Evolutionary conservation across 2,329 filamentous ascomycete genomes (phyloP), one percentile per base, ranked within the genome.

Genomic region (Penicillium sp.): DNA sequence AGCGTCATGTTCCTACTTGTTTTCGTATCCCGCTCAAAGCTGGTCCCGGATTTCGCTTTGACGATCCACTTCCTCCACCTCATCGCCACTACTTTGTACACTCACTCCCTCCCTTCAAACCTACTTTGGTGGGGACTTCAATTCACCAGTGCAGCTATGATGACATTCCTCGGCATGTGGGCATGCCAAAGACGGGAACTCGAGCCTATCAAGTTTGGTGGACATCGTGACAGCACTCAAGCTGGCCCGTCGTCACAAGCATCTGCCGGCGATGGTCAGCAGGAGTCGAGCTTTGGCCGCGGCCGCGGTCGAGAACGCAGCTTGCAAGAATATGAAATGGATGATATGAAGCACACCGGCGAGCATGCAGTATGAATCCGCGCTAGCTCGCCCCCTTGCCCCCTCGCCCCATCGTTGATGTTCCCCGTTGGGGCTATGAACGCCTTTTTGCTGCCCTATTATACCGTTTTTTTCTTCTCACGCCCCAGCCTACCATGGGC

Each of bases 21-120:
- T 53, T 81, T 97, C 57, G 86, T 99, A 65, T 87, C 89, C 21
- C 91, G 94, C 61, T 94, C 89, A 48, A 97, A 97, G 75, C 89
- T 97, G 60, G 90, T 97, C 50, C 91, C 91, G 65, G 94, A 99
- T 77, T 99, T 97, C 74, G 90, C 91, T 33, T 80, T 97, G 25
- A 96, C 93, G 2, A 84, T 97, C 19, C 91, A 96, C 78, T 84
- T 90, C 73, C 79, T 96, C 42, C 90, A 96, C 73, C 83, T 96
- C 53, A 63, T 94, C 68, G 75, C 91, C 68, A 90, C 90, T 29
- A 88, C 87, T 21, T 73, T 96, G 35, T 96, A 96, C 76, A 88
- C 90, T 3, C 86, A 86, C 68, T 83, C 85, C 10, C 72, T 97
- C 29, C 94, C 94, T 1, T 81, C 83, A 10, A 88, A 93, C 73